phyloP scores from a whole-genome alignment of 768 basidiomycete genomes.

The Fibroporia radiculosa region DNA sequence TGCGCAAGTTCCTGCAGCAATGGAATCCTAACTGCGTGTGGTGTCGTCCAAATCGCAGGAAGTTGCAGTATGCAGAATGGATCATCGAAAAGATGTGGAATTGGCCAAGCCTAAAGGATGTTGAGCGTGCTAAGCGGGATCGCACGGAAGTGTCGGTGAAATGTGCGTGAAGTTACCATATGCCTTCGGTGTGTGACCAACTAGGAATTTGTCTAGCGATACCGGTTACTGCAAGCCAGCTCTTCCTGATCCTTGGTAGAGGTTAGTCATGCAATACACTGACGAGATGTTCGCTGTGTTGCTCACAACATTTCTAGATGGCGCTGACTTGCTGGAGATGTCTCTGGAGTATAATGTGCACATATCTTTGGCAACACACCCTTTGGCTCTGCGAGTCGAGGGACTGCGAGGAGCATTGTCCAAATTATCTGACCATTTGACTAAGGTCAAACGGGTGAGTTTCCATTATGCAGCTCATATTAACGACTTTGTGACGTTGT shows the following conservation, averaged over 20 bases:
- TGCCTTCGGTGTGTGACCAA: neutral
- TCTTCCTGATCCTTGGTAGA: conserved; percentile 68
- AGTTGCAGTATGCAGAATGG: conserved; percentile 19
- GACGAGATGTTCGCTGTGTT: neutral
- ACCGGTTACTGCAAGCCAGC: conserved; percentile 45
- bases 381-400: conserved; percentile 52
- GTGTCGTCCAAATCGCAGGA: conserved; percentile 13
- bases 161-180: conserved; percentile 27
- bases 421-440: conserved; percentile 38
- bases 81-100: conserved; percentile 63
- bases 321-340: conserved; percentile 49
- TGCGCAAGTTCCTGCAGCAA: conserved; percentile 43
- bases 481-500: neutral
- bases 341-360: conserved; percentile 56
- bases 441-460: conserved; percentile 40
- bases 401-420: conserved; percentile 48
- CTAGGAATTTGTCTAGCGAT: conserved; percentile 33
- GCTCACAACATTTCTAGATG: conserved; percentile 38
- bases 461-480: neutral
- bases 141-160: conserved; percentile 38
- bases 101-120: conserved; percentile 53
- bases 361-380: conserved; percentile 47
- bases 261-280: conserved; percentile 30
- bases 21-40: conserved; percentile 31
- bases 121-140: conserved; percentile 43